A percentile compares a stretch with the other conserved stretches of the same genome.
Conservation (phyloP, 2,329 filamentous ascomycete species). For the Monilinia aucupariae region DNA sequence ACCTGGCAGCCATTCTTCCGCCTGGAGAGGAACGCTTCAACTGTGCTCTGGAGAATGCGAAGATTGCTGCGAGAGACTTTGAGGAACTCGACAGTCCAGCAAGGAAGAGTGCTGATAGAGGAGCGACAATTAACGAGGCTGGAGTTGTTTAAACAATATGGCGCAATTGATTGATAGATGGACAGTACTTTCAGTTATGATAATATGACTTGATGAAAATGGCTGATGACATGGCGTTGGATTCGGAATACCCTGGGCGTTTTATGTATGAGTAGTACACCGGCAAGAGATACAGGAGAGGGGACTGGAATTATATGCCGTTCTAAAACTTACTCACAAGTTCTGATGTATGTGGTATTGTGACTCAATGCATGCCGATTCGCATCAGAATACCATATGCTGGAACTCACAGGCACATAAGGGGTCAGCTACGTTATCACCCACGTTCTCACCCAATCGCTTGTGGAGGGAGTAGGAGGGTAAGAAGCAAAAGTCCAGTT, state of each 20-base stretch:
- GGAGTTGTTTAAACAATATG: neutral
- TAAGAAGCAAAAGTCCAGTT: too few species aligned
- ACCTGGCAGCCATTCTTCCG: conserved; percentile 85
- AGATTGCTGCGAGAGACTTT: conserved; percentile 79
- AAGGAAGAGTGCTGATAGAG: conserved; percentile 31
- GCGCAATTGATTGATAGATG: neutral
- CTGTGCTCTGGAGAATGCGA: conserved; percentile 81
- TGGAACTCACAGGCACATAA: neutral
- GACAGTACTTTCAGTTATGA: neutral
- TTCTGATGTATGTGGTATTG: neutral
- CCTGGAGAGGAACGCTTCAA: conserved; percentile 91
- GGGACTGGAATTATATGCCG: neutral
- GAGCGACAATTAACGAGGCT: conserved; percentile 21
- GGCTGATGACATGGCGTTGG: conserved; percentile 12
- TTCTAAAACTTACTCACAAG: neutral
- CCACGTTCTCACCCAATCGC: too few species aligned
- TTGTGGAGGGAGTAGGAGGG: too few species aligned
- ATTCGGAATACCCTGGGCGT: conserved; percentile 17
- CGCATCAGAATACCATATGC: neutral
- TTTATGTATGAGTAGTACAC: conserved; percentile 5
- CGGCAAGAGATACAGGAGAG: neutral
- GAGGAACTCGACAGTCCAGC: conserved; percentile 55
- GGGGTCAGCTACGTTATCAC: too few species aligned
- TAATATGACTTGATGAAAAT: conserved; percentile 8
- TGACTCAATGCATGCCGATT: neutral